These are phyloP conservation scores for Epichloe scottii DNA, from an alignment of 2,329 filamentous ascomycete genomes.

Conservation along the genomic window DNA sequence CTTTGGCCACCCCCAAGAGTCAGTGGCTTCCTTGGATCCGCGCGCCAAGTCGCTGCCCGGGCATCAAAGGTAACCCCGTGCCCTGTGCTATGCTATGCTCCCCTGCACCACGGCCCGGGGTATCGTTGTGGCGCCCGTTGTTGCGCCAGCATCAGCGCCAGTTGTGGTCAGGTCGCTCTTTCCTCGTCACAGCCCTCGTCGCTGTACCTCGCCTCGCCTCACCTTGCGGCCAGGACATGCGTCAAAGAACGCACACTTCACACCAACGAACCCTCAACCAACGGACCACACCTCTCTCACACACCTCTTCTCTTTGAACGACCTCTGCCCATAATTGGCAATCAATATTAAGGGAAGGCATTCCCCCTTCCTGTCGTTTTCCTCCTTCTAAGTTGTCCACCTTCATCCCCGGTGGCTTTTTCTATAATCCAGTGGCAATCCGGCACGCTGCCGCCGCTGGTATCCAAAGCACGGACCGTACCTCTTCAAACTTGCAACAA, in stretches of 20 bases:
- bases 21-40: no score
- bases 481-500: background rate
- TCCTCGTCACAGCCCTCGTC: background rate
- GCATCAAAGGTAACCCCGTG: no score
- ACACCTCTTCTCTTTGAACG: background rate
- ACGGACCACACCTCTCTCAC: background rate
- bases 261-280: background rate
- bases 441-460: background rate
- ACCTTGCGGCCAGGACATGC: background rate
- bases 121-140: no score
- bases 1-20: no score
- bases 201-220: background rate
- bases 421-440: background rate
- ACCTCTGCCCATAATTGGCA: background rate
- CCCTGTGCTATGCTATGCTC: no score
- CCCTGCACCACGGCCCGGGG: no score
- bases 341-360: background rate
- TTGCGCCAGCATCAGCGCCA: background rate
- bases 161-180: background rate
- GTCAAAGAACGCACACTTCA: background rate
- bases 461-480: background rate
- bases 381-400: background rate
- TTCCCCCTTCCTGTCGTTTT: background rate
- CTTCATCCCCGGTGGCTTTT: background rate
- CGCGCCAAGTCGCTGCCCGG: no score